A percentile compares a stretch with the other conserved stretches of the same genome.
These are phyloP conservation scores for Pholiota molesta DNA, from an alignment of 768 basidiomycete genomes.

Conservation along the genomic window DNA sequence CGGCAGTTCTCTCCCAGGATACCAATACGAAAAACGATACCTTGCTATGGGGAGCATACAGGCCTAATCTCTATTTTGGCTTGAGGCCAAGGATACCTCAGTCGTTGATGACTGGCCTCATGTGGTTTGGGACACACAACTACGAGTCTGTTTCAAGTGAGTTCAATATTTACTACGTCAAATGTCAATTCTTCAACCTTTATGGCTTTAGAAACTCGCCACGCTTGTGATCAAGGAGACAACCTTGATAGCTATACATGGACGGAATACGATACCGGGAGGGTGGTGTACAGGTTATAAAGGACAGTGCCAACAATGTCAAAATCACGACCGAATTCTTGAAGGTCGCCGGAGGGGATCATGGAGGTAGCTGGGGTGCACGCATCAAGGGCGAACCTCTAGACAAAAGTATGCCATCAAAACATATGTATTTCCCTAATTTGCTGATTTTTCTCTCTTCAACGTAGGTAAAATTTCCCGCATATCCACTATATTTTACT, in stretches of 20 bases:
- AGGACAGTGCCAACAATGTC: slow-evolving; percentile 83
- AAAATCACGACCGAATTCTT: slow-evolving; percentile 83
- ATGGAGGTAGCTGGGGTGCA: slow-evolving; percentile 89
- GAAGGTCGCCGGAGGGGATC: slow-evolving; percentile 80
- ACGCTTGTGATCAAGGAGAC: slow-evolving; percentile 89
- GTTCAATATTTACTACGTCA: slow-evolving; percentile 29
- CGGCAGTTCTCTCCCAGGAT: slow-evolving; percentile 37
- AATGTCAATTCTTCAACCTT: slow-evolving; percentile 11
- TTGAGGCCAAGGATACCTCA: slow-evolving; percentile 82
- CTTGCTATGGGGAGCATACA: slow-evolving; percentile 83
- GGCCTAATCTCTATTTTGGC: slow-evolving; percentile 96
- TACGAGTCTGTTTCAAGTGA: slow-evolving; percentile 70
- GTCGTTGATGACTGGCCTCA: slow-evolving; percentile 89
- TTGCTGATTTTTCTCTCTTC: slow-evolving; percentile 6
- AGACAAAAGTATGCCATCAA: slow-evolving; percentile 50
- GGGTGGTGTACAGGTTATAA: slow-evolving; percentile 84
- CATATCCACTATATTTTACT: slow-evolving; percentile 83
- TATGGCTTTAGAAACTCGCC: slow-evolving; percentile 63
- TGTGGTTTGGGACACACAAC: slow-evolving; percentile 93
- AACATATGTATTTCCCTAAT: not conserved
- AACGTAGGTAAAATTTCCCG: slow-evolving; percentile 54
- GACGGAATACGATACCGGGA: slow-evolving; percentile 84
- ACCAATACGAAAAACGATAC: slow-evolving; percentile 44
- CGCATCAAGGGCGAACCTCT: slow-evolving; percentile 83
- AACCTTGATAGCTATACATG: slow-evolving; percentile 82